Evolutionary conservation across 768 basidiomycete species (phyloP), one percentile per base, ranked within the genome.

Genomic region (Mycena sanguinolenta): DNA sequence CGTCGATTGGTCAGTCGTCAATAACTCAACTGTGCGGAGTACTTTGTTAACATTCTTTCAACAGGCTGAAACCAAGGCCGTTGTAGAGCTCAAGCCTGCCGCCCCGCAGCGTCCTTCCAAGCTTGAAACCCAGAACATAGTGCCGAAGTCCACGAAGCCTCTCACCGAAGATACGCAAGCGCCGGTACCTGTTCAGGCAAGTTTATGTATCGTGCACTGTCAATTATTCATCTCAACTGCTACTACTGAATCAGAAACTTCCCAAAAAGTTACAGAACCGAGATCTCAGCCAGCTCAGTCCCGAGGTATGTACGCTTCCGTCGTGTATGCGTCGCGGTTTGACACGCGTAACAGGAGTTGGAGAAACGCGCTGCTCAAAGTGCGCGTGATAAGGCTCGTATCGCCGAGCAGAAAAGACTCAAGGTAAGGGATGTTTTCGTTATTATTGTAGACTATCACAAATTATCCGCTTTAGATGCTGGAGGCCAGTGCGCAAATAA

Each of bases 331-430:
- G 32, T 46, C 27, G 50, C 28, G 38, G 64, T 5, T n/a, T 69
- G 77, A 79, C 52, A 73, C 53, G 78, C 77, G 59, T 73, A 60
- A 28, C 39, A 69, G 65, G 65, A 68, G 34, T 72, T 79, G 67
- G 75, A 74, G 16, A 74, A 75, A 44, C 74, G 81, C 58, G 81
- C 81, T 30, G 81, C 80, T 59, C 83, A 84, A 71, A 82, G 81
- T 68, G 79, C 80, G 25, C 75, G 82, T 58, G 82, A 82, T 73
- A 82, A 81, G 72, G 81, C 77, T 27, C 77, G 79, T 12, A 74
- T 58, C 53, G 74, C 70, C 67, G 75, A 65, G 79, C 79, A 72
- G 77, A 82, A 73, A 75, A 69, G 30, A 75, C 55, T 67, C 36
- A 62, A 65, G 63, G 63, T 62, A 58, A 19, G 36, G 19, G 1